Base-by-base conservation (phyloP, 306 rosid genomes). In the Cucurbita pepo region DNA sequence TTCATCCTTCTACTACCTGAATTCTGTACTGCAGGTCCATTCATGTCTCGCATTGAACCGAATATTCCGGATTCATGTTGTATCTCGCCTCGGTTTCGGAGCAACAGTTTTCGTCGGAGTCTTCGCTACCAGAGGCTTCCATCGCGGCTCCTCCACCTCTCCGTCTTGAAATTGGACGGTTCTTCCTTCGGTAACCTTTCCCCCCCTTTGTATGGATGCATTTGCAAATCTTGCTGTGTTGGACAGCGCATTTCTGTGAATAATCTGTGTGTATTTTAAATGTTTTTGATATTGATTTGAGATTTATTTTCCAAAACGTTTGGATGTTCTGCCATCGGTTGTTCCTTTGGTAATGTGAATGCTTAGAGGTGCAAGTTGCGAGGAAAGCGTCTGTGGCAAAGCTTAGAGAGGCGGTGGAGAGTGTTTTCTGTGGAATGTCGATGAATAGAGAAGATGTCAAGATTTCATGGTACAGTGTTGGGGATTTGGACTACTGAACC, bases 151-250 rank as follows among this genome's bases (percentile, higher is more conserved):
- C 82, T 83, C 56, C 76, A n/a, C 8, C 85, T 83, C 71, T 81
- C 80, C 6, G 82, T 83, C 15, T 59, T 78, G 60, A 86, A 81
- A 79, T 75, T 86, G 82, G 90, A 86, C 41, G 87, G 84, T 55
- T 81, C 90, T 69, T 72, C 69, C 69, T 86, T 86, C 16, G 87
- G 85, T 86, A 86, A 57, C 7, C 1, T 43, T 7, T 9, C 12
- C 7, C 53, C 52, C 21, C 40, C 41, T 12, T 7, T 30, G 34
- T 30, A 30, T 30, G 34, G 34, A 30, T 2, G 34, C 34, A 30
- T 30, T 30, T 10, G 16, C 18, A 43, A 43, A 43, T 64, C 54
- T 30, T 25, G 63, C 40, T 8, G 15, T 18, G 36, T 25, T 51
- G 54, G 36, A 18, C 16, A 2, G 22, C 19, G 19, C 34, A 72